These are phyloP conservation scores for Actinomortierella wolfii DNA, from an alignment of 371 early-diverging fungal species.

Conservation along the genomic window DNA sequence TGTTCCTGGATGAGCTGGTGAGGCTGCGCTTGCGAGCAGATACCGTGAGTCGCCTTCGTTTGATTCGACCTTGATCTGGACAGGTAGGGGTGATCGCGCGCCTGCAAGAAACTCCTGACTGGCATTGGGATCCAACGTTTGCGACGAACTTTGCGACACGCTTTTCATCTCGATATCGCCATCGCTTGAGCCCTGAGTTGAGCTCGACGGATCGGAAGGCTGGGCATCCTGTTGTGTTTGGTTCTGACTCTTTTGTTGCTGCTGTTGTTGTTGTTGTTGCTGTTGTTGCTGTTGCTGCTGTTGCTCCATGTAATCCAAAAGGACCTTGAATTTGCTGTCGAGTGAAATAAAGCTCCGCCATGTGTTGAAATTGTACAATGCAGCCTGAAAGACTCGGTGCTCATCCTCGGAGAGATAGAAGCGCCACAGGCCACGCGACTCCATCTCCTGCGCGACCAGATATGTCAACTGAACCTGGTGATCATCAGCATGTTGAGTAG, in stretches of 20 bases:
- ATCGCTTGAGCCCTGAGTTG: too few relatives aligned
- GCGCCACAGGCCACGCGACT: slow-evolving; percentile 45
- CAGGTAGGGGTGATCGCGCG: too few relatives aligned
- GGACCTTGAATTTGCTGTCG: slow-evolving; percentile 19
- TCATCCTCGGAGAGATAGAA: slow-evolving; percentile 47
- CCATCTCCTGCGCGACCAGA: slow-evolving; percentile 45
- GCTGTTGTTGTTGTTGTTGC: neutral
- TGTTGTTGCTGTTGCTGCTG: slow-evolving; percentile 5
- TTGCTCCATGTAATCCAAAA: slow-evolving; percentile 15
- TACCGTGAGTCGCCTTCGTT: too few relatives aligned
- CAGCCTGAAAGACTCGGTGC: slow-evolving; percentile 49
- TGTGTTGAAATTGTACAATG: slow-evolving; percentile 46
- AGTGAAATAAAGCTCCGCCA: slow-evolving; percentile 59
- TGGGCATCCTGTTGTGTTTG: neutral
- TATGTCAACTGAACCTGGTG: slow-evolving; percentile 26
- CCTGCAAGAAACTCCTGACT: too few relatives aligned
- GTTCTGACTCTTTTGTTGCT: neutral
- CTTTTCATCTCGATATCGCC: too few relatives aligned
- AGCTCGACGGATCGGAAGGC: neutral
- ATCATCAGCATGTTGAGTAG: too few relatives aligned
- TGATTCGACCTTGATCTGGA: too few relatives aligned
- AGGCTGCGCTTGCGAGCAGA: too few relatives aligned
- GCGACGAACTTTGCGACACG: too few relatives aligned
- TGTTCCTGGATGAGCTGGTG: too few relatives aligned
- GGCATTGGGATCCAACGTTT: too few relatives aligned